A percentile compares a stretch with the other conserved stretches of the same genome.
Conservation (phyloP, 441 rosid genomes). For the Populus hybrid region DNA sequence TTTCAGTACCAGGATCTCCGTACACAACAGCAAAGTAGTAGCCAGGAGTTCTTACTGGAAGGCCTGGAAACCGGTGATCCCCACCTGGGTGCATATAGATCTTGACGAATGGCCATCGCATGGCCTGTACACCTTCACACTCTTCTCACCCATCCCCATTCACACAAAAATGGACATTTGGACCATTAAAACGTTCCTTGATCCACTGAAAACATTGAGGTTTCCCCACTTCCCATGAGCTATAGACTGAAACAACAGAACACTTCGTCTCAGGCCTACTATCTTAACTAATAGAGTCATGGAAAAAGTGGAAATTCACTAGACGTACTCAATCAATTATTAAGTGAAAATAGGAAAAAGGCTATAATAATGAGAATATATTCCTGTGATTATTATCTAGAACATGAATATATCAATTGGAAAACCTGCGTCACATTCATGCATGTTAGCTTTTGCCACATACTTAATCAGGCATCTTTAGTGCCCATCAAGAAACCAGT, state of each 20-base stretch:
- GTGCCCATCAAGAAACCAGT: no score
- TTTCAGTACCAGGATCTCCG: constrained; percentile 34
- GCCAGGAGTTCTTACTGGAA: constrained; percentile 60
- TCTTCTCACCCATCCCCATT: constrained; percentile 14
- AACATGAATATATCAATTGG: no score
- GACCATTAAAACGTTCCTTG: constrained; percentile 50
- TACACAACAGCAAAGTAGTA: constrained; percentile 67
- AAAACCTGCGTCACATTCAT: no score
- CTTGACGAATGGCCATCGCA: constrained; percentile 89
- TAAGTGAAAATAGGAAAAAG: no score
- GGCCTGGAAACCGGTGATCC: constrained; percentile 73
- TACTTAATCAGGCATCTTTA: no score
- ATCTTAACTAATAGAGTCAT: no score
- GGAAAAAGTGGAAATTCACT: no score
- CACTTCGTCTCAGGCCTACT: no score
- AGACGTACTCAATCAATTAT: no score
- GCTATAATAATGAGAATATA: no score
- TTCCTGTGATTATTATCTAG: no score
- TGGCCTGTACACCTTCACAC: constrained; percentile 30
- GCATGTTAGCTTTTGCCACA: no score
- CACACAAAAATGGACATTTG: constrained; percentile 57
- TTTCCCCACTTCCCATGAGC: constrained; percentile 78
- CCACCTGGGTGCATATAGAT: constrained; percentile 61
- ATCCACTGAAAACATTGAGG: constrained; percentile 71
- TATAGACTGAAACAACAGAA: constrained; percentile 39